Percentiles rank a stretch among this genome's conserved stretches.
Evolutionary conservation across 2,329 filamentous ascomycete species (phyloP).

Genomic region (Emmonsia crescens): DNA sequence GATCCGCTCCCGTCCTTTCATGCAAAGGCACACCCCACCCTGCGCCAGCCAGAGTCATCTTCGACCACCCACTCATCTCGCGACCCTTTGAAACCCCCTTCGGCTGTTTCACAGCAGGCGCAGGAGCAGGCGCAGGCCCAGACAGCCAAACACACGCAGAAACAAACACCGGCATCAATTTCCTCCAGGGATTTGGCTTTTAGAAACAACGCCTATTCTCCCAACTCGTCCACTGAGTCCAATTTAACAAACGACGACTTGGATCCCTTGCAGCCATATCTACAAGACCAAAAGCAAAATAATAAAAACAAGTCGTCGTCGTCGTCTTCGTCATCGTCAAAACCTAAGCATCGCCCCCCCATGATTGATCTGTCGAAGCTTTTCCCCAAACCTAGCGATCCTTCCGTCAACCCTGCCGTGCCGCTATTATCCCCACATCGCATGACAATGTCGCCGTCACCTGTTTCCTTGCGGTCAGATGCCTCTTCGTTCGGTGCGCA

Average conservation of each 20-base stretch:
- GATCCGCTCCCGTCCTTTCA: slow-evolving; percentile 23
- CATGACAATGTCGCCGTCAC: slow-evolving; percentile 31
- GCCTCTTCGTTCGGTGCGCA: slow-evolving; percentile 16
- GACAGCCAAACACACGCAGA: slow-evolving; percentile 13
- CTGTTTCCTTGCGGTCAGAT: slow-evolving; percentile 27
- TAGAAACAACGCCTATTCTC: neutral
- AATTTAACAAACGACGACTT: neutral
- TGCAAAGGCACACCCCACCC: slow-evolving; percentile 26
- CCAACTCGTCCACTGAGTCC: neutral
- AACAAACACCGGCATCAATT: slow-evolving; percentile 13
- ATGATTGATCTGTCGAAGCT: slow-evolving; percentile 33
- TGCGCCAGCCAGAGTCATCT: slow-evolving; percentile 32
- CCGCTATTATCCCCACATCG: slow-evolving; percentile 34
- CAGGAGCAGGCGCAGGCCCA: slow-evolving; percentile 6
- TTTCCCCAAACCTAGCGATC: slow-evolving; percentile 30
- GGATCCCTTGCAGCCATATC: slow-evolving; percentile 6
- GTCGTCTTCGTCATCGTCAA: slow-evolving; percentile 20
- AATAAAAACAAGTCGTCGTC: slow-evolving; percentile 4
- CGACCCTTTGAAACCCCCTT: slow-evolving; percentile 32
- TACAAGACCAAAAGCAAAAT: neutral
- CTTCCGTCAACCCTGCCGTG: slow-evolving; percentile 16
- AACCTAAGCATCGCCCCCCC: slow-evolving; percentile 29
- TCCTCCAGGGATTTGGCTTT: slow-evolving; percentile 19
- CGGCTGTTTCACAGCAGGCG: slow-evolving; percentile 32
- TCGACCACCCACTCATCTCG: slow-evolving; percentile 40